A percentile compares a stretch with the other conserved stretches of the same genome.
Evolutionary conservation across 2,329 filamentous ascomycete genomes (phyloP).

Genomic region (Hysterium pulicare): DNA sequence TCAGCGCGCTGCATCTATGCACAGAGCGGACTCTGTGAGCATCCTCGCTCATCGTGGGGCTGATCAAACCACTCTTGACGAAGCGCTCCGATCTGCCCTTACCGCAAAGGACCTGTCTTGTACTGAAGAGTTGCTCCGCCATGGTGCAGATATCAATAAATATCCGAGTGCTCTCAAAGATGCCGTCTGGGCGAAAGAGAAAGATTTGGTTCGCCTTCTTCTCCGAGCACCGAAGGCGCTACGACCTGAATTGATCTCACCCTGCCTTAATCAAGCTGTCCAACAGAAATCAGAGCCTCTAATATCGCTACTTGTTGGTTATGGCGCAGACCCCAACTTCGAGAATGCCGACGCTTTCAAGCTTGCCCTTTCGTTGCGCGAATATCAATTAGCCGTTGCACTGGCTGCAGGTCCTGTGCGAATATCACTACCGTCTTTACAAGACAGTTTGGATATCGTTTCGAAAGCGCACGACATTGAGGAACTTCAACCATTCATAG

Average conservation of each 20-base stretch:
- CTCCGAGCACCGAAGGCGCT: constrained; percentile 32
- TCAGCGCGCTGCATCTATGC: constrained; percentile 30
- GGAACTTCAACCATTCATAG: constrained; percentile 27
- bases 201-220: constrained; percentile 26
- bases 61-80: constrained; percentile 32
- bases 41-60: constrained; percentile 32
- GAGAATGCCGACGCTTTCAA: constrained; percentile 29
- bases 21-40: constrained; percentile 28
- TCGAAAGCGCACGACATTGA: constrained; percentile 26
- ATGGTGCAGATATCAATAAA: constrained; percentile 32
- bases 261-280: constrained; percentile 29
- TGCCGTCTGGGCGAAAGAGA: constrained; percentile 29
- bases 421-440: constrained; percentile 21
- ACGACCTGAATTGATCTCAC: constrained; percentile 28
- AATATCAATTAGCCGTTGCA: constrained; percentile 27
- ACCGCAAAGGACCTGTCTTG: constrained; percentile 29
- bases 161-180: constrained; percentile 29
- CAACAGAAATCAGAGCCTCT: constrained; percentile 27
- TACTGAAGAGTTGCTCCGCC: constrained; percentile 30
- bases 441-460: constrained; percentile 25
- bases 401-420: constrained; percentile 26
- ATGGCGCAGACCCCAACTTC: constrained; percentile 36
- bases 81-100: constrained; percentile 31
- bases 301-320: constrained; percentile 27
- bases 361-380: constrained; percentile 27